A percentile compares a stretch with the other conserved stretches of the same genome.
These are phyloP conservation scores for Suhomyces bribrorum DNA, from an alignment of 1,139 yeast species.

Conservation along the genomic window DNA sequence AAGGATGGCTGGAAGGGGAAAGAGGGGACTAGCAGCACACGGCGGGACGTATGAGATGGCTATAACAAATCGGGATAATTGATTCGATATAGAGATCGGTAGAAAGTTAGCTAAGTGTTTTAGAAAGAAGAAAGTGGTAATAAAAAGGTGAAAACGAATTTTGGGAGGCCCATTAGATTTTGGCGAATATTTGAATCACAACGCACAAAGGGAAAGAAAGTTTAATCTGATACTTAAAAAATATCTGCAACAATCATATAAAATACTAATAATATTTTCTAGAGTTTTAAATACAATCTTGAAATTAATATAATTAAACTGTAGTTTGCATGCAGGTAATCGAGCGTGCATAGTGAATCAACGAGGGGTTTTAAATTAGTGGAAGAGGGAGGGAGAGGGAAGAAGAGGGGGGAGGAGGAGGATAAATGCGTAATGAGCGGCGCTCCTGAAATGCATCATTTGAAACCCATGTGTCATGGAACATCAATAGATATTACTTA, in stretches of 20 bases:
- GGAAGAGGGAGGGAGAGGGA: neutral
- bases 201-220: slow-evolving; percentile 9
- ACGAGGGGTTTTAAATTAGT: too few relatives aligned
- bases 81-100: too few relatives aligned
- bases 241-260: slow-evolving; percentile 2
- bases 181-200: slow-evolving; percentile 6
- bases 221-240: slow-evolving; percentile 5
- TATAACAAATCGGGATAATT: too few relatives aligned
- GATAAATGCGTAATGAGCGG: neutral
- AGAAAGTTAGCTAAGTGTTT: too few relatives aligned
- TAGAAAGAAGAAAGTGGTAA: neutral
- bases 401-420: neutral
- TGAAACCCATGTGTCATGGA: neutral
- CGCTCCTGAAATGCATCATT: neutral
- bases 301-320: slow-evolving; percentile 5
- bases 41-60: too few relatives aligned
- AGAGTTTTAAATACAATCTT: slow-evolving; percentile 5
- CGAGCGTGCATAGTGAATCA: neutral
- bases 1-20: too few relatives aligned
- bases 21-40: too few relatives aligned
- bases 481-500: neutral
- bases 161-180: too few relatives aligned
- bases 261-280: slow-evolving; percentile 1
- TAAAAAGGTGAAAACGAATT: slow-evolving; percentile 1
- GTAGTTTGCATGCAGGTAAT: slow-evolving; percentile 6